A percentile compares a stretch with the other conserved stretches of the same genome.
Evolutionary conservation across 2,329 filamentous ascomycete species (phyloP).

Genomic region (Aspergillus intermedius): DNA sequence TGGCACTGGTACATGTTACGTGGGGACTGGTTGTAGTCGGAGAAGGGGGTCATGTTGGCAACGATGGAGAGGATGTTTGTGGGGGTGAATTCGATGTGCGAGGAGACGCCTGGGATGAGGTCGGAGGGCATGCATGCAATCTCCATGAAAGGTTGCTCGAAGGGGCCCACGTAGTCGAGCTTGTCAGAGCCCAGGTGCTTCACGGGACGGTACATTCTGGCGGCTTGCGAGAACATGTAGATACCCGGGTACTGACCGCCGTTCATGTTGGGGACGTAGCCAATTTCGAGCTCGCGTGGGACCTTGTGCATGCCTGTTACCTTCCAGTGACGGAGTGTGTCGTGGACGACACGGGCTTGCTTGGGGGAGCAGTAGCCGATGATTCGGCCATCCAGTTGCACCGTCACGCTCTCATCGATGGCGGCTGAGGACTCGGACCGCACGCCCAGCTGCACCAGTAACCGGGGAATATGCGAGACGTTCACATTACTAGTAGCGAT

Average conservation of each 20-base stretch:
- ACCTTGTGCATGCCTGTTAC: constrained; percentile 77
- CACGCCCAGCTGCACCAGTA: constrained; percentile 74
- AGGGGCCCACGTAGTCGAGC: constrained; percentile 81
- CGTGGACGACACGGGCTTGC: constrained; percentile 72
- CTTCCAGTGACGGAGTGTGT: constrained; percentile 91
- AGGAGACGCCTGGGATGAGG: constrained; percentile 78
- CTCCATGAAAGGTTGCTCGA: constrained; percentile 97
- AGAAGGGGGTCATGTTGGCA: constrained; percentile 98
- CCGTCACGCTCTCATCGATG: constrained; percentile 73
- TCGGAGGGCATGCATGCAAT: constrained; percentile 89
- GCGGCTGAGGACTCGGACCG: constrained; percentile 69
- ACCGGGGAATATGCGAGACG: constrained; percentile 63
- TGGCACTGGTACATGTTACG: constrained; percentile 99
- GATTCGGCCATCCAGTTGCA: constrained; percentile 85
- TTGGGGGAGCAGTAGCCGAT: constrained; percentile 84
- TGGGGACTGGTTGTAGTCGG: constrained; percentile 96
- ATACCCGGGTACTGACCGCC: constrained; percentile 95
- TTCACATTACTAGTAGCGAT: constrained; percentile 73
- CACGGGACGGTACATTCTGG: constrained; percentile 83
- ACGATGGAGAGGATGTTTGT: constrained; percentile 97
- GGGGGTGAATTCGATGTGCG: constrained; percentile 87
- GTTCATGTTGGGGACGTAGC: constrained; percentile 78
- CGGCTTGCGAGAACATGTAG: constrained; percentile 81
- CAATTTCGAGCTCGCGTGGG: constrained; percentile 80
- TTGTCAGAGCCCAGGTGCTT: constrained; percentile 85